Percentiles rank a stretch among this genome's conserved stretches.
Conservation (phyloP, 768 basidiomycete species). For the Lentinus tigrinus region DNA sequence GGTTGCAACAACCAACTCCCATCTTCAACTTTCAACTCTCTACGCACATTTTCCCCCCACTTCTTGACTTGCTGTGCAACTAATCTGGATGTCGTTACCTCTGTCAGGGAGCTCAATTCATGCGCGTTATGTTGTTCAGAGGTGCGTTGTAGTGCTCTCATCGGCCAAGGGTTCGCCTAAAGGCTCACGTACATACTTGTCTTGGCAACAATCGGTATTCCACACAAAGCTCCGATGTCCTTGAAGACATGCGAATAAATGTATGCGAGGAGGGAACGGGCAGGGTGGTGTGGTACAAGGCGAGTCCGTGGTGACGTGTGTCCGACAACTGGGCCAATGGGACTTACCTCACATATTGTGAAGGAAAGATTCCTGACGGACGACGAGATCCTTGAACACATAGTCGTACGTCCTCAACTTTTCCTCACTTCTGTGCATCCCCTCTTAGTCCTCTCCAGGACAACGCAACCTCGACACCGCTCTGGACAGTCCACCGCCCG, state of each 20-base stretch:
- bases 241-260: slow-evolving; percentile 67
- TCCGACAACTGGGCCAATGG: slow-evolving; percentile 2
- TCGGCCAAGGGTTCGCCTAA: neutral
- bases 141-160: neutral
- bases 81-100: no score
- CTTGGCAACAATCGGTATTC: neutral
- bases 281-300: slow-evolving; percentile 74
- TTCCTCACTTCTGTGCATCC: neutral
- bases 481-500: slow-evolving; percentile 79
- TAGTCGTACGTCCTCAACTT: slow-evolving; percentile 56
- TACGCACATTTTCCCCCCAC: no score
- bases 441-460: slow-evolving; percentile 41
- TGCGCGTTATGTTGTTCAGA: slow-evolving; percentile 12
- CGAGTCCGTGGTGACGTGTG: slow-evolving; percentile 29
- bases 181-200: neutral
- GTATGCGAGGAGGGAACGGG: slow-evolving; percentile 56
- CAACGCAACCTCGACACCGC: slow-evolving; percentile 59
- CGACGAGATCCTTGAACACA: slow-evolving; percentile 71
- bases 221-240: slow-evolving; percentile 74
- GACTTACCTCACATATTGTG: slow-evolving; percentile 14
- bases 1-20: no score
- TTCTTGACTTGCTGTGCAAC: no score
- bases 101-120: neutral
- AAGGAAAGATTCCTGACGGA: slow-evolving; percentile 77
- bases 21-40: no score